Conservation (phyloP, 306 rosid genomes). For the Quillaja saponaria region DNA sequence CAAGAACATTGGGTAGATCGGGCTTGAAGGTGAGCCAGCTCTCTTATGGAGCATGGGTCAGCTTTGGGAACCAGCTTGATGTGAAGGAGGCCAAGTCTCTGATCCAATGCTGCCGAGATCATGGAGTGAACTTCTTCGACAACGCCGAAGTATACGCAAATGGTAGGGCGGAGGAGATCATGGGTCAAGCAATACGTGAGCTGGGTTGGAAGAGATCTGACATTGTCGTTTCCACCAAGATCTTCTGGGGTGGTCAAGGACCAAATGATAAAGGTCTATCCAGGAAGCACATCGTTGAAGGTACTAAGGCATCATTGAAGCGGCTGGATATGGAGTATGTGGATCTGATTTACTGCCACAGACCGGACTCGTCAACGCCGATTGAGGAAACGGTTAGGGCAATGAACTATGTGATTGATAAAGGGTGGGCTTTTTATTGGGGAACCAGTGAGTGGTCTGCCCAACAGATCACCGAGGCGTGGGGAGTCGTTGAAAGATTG, state of each 20-base stretch:
- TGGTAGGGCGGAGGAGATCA: conserved; percentile 96
- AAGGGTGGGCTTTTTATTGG: conserved; percentile 96
- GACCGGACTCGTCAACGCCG: conserved; percentile 79
- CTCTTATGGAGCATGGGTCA: conserved; percentile 93
- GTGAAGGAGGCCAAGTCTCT: conserved; percentile 92
- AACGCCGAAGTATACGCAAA: conserved; percentile 98
- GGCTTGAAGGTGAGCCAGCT: conserved; percentile 93
- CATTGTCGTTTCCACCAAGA: conserved; percentile 89
- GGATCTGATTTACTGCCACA: conserved; percentile 77
- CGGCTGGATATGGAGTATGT: conserved; percentile 86
- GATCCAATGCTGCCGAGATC: conserved; percentile 86
- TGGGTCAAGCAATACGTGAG: conserved; percentile 93
- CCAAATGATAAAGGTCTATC: conserved; percentile 96
- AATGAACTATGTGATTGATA: conserved; percentile 78
- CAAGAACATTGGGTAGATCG: conserved; percentile 81
- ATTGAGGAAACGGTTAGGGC: conserved; percentile 96
- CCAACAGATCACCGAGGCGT: conserved; percentile 96
- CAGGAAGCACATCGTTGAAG: conserved; percentile 82
- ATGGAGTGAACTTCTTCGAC: conserved; percentile 99
- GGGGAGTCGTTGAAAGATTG: conserved; percentile 70
- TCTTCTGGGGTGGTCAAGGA: conserved; percentile 97
- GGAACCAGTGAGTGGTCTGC: conserved; percentile 99
- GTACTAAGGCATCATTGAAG: conserved; percentile 82
- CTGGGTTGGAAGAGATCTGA: conserved; percentile 96
- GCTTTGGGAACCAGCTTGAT: conserved; percentile 95